These are phyloP conservation scores for Fusarium piperis DNA, from an alignment of 2,329 filamentous ascomycete genomes.

Conservation along the genomic window DNA sequence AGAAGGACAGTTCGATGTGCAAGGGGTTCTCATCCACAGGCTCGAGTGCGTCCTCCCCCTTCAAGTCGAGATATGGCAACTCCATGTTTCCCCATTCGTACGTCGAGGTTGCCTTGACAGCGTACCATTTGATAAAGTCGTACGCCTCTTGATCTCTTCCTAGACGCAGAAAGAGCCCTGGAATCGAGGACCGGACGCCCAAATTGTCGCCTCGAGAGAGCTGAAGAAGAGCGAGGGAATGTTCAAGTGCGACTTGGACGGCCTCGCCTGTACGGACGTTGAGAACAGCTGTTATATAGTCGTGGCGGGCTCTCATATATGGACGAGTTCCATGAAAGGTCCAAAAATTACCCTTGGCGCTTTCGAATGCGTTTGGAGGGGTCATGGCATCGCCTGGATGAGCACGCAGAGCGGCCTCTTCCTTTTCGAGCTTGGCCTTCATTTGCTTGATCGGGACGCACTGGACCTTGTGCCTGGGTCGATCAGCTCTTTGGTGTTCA, in stretches of 20 bases:
- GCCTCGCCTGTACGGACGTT: slow-evolving; percentile 12
- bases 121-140: slow-evolving; percentile 24
- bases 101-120: neutral
- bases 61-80: slow-evolving; percentile 1
- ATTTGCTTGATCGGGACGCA: neutral
- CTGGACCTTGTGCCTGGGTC: slow-evolving; percentile 6
- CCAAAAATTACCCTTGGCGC: neutral
- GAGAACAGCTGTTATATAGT: slow-evolving; percentile 1
- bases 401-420: neutral
- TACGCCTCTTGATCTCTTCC: slow-evolving; percentile 11
- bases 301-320: slow-evolving; percentile 3
- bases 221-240: neutral
- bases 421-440: neutral
- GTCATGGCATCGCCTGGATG: neutral
- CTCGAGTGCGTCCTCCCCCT: slow-evolving; percentile 10
- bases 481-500: slow-evolving; percentile 6
- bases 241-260: neutral
- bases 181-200: neutral
- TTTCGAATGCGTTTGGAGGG: slow-evolving; percentile 1
- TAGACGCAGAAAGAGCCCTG: slow-evolving; percentile 7
- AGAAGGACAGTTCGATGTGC: neutral
- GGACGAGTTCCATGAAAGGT: slow-evolving; percentile 1
- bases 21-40: neutral
- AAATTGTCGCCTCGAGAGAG: slow-evolving; percentile 11
- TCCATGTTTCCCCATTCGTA: slow-evolving; percentile 7